Conservation (phyloP, 495 filamentous ascomycete species). For the Hypoxylon perforatum region DNA sequence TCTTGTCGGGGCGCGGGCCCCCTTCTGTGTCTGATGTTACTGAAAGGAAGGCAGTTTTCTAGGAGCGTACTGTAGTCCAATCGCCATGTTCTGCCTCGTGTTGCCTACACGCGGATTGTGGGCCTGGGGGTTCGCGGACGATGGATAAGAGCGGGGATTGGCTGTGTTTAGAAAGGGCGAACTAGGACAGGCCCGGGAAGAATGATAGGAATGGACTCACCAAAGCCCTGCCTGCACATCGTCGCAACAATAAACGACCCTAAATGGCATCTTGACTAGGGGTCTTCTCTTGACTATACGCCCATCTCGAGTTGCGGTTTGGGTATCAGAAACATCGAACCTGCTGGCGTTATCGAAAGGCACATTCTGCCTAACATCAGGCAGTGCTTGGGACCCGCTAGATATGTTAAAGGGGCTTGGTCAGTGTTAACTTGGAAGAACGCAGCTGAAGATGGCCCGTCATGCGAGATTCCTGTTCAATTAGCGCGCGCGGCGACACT, state of each 20-base stretch:
- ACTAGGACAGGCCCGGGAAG: too few relatives aligned
- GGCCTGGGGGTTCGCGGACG: too few relatives aligned
- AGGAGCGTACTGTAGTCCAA: too few relatives aligned
- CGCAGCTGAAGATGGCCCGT: neutral
- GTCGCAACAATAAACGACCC: neutral
- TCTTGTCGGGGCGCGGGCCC: neutral
- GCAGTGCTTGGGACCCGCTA: neutral
- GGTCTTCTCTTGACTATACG: neutral
- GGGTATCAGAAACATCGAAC: neutral
- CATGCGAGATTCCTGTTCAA: neutral
- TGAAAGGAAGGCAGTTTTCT: too few relatives aligned
- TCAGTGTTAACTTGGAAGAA: neutral
- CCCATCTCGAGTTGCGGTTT: neutral
- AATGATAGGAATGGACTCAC: neutral
- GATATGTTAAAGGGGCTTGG: slow-evolving; percentile 1
- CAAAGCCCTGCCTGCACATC: neutral
- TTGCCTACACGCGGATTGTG: too few relatives aligned
- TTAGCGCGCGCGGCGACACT: neutral
- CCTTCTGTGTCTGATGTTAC: too few relatives aligned
- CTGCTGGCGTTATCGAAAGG: neutral
- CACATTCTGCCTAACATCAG: slow-evolving; percentile 1
- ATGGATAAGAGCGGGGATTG: too few relatives aligned
- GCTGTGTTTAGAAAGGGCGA: too few relatives aligned
- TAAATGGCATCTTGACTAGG: neutral
- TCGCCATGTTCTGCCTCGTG: too few relatives aligned